Conservation (phyloP, 1,139 yeast species). For the Suhomyces taliae region DNA sequence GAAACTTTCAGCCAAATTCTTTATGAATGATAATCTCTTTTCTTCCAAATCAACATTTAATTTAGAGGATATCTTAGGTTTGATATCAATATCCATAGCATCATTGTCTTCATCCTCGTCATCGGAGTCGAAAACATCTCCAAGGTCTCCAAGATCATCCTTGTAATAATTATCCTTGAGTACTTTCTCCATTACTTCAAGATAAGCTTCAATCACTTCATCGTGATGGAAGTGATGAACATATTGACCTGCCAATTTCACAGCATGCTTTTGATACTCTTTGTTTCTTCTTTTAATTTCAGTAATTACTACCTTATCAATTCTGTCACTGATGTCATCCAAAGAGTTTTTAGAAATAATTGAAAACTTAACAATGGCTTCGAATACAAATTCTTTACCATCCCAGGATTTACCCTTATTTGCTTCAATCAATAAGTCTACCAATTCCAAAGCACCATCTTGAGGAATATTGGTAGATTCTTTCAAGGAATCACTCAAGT, state of each 20-base stretch:
- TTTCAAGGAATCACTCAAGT: constrained; percentile 49
- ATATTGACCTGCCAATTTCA: constrained; percentile 52
- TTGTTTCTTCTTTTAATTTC: constrained; percentile 73
- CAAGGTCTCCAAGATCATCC: constrained; percentile 19
- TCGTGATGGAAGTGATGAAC: constrained; percentile 45
- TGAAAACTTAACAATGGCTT: constrained; percentile 65
- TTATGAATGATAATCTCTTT: constrained; percentile 31
- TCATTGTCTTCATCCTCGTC: constrained; percentile 26
- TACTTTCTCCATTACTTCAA: constrained; percentile 35
- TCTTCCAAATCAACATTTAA: constrained; percentile 38
- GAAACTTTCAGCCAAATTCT: constrained; percentile 33
- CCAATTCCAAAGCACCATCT: constrained; percentile 35
- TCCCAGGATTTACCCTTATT: constrained; percentile 82
- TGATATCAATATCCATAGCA: constrained; percentile 27
- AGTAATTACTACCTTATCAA: constrained; percentile 46
- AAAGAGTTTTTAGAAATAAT: constrained; percentile 41
- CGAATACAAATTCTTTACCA: constrained; percentile 78
- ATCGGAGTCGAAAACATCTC: constrained; percentile 19
- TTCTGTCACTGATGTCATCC: constrained; percentile 21
- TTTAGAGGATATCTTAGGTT: constrained; percentile 26
- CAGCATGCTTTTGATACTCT: constrained; percentile 56
- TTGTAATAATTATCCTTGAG: constrained; percentile 32
- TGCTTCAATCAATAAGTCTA: constrained; percentile 59
- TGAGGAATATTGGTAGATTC: constrained; percentile 32
- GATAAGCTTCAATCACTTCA: constrained; percentile 35